Evolutionary conservation across 257 asterid genomes (phyloP), one percentile per base, ranked within the genome.

Genomic region (Primulina tabacum): DNA sequence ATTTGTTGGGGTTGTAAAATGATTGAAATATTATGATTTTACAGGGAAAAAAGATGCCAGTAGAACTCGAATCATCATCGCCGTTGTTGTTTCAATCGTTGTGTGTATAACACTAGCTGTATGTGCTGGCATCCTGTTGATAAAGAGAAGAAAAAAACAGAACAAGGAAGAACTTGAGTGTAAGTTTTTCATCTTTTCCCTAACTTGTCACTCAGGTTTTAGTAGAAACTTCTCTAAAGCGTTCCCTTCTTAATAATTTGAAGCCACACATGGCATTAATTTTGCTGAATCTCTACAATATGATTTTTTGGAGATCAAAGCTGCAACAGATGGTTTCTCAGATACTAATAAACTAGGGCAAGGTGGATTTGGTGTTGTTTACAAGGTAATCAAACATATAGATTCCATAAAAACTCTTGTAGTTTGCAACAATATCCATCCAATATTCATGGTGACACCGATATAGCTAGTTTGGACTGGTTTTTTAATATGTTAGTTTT

Each of bases 321-420:
- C 74, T 18, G 84, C 81, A 58, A 76, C 84, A 4, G 6, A 40
- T n/a, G 67, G 67, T 73, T 80, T 80, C 29, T 37, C 65, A 5
- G 75, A 76, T 35, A 70, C 60, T 35, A 73, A 76, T 66, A 80
- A 76, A 64, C 40, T 80, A 55, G 82, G 84, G 30, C 60, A 80
- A 47, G 84, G 81, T 43, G 84, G 81, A 43, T 80, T 80, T 64
- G 84, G 84, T 21, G 67, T 74, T 32, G 84, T 80, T 40, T 76
- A 80, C 56, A 73, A 26, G 81, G 84, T 80, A 76, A 32, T 21
- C 30, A 3, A 26, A 34, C 17, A 47, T 32, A 74, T 4, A 34
- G 17, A 12, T 37, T 32, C 60, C 17, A 11, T 0, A 34, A 33
- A 63, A 8, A 8, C 11, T 7, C 5, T 37, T 37, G 12, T 37